phyloP scores from a whole-genome alignment of 352 stramenopile species.

The Plasmopara muralis region DNA sequence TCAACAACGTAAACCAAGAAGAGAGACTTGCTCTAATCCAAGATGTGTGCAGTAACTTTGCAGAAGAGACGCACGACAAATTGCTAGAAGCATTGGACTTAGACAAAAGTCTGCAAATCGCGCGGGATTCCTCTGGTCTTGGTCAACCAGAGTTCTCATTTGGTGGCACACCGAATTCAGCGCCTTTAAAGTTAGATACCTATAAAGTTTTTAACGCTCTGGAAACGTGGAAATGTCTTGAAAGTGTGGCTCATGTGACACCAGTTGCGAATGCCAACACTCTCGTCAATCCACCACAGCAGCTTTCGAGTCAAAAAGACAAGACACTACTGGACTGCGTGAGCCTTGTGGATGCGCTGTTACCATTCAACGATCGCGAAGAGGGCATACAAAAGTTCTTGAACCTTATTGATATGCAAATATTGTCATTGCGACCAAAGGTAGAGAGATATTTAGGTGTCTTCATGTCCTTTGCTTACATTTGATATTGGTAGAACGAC shows the following conservation, averaged over 20 bases:
- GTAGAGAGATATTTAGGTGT: slow-evolving; percentile 11
- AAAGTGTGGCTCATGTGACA: slow-evolving; percentile 37
- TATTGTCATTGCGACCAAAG: slow-evolving; percentile 64
- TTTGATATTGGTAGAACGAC: slow-evolving; percentile 23
- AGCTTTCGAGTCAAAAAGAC: slow-evolving; percentile 34
- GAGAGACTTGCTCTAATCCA: slow-evolving; percentile 39
- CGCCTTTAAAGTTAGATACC: slow-evolving; percentile 5
- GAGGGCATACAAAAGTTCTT: slow-evolving; percentile 64
- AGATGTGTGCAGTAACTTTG: slow-evolving; percentile 35
- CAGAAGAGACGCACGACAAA: slow-evolving; percentile 20
- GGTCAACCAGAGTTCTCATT: background rate
- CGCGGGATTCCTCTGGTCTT: background rate
- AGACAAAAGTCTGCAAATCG: slow-evolving; percentile 30
- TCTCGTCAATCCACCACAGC: slow-evolving; percentile 34
- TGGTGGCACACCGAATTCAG: background rate
- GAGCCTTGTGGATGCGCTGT: slow-evolving; percentile 42
- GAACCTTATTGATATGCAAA: slow-evolving; percentile 41
- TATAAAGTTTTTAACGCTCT: slow-evolving; percentile 40
- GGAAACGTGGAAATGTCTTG: slow-evolving; percentile 62
- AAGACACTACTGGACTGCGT: slow-evolving; percentile 42
- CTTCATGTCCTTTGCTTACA: background rate
- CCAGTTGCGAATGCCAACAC: slow-evolving; percentile 15
- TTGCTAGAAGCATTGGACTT: slow-evolving; percentile 38
- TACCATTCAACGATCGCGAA: slow-evolving; percentile 51
- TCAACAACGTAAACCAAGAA: slow-evolving; percentile 14